Conservation (phyloP, 2,329 filamentous ascomycete genomes). For the Sodiomyces alkalinus region DNA sequence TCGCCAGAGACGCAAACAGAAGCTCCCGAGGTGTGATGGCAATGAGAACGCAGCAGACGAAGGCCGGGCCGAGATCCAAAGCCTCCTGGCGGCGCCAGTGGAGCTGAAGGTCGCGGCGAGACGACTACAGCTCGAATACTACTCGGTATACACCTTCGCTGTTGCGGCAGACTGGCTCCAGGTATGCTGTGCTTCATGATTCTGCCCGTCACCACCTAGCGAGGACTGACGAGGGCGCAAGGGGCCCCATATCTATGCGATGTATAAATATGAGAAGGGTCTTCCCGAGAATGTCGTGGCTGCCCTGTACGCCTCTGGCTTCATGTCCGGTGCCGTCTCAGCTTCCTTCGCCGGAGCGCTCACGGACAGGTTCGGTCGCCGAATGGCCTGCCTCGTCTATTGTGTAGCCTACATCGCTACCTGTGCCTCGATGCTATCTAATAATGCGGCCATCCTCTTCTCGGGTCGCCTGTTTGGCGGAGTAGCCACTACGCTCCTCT, state of each 20-base stretch:
- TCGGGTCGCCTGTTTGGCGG: slow-evolving; percentile 39
- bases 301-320: slow-evolving; percentile 28
- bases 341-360: slow-evolving; percentile 23
- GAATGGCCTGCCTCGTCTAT: slow-evolving; percentile 34
- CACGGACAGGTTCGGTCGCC: slow-evolving; percentile 30
- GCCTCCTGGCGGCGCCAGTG: slow-evolving; percentile 1
- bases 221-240: slow-evolving; percentile 6
- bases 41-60: slow-evolving; percentile 4
- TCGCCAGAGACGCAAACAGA: slow-evolving; percentile 9
- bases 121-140: slow-evolving; percentile 11
- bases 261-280: slow-evolving; percentile 34
- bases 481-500: slow-evolving; percentile 39
- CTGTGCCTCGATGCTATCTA: slow-evolving; percentile 33
- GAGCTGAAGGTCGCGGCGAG: slow-evolving; percentile 5
- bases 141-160: slow-evolving; percentile 14
- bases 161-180: slow-evolving; percentile 19
- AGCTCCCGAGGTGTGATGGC: slow-evolving; percentile 2
- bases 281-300: slow-evolving; percentile 28
- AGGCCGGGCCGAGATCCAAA: slow-evolving; percentile 4
- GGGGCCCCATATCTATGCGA: slow-evolving; percentile 34
- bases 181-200: slow-evolving; percentile 7
- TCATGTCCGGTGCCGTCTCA: slow-evolving; percentile 31
- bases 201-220: no score
- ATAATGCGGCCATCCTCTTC: slow-evolving; percentile 28
- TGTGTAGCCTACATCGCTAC: slow-evolving; percentile 35